Conservation (phyloP, 179 eudicot species). For the Beta corolliflora region DNA sequence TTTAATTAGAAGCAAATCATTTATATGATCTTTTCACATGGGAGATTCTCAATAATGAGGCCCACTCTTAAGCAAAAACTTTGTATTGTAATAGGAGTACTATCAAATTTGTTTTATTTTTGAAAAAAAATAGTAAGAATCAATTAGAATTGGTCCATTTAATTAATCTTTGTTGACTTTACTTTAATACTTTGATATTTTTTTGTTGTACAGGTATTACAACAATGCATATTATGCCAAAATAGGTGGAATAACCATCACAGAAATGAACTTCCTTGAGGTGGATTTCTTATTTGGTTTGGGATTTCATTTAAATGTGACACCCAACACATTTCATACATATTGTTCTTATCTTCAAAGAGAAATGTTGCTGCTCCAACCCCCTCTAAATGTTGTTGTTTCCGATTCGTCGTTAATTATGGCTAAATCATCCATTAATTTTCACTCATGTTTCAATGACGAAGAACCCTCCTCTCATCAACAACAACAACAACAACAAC, state of each 20-base stretch:
- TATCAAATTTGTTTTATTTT: background rate
- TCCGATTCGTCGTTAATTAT: conserved; percentile 32
- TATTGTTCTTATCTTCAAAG: conserved; percentile 59
- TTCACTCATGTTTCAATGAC: conserved; percentile 40
- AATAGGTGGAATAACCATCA: conserved; percentile 73
- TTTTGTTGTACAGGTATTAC: conserved; percentile 53
- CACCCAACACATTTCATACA: conserved; percentile 62
- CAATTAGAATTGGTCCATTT: background rate
- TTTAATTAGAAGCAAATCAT: conserved; percentile 19
- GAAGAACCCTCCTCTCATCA: conserved; percentile 42
- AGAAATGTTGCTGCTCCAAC: conserved; percentile 52
- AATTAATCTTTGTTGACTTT: conserved; percentile 19
- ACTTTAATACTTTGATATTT: background rate
- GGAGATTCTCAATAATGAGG: conserved; percentile 8
- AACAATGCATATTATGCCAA: conserved; percentile 81
- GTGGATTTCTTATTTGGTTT: conserved; percentile 72
- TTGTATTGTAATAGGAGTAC: background rate
- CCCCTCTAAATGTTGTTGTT: conserved; percentile 30
- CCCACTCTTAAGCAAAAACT: conserved; percentile 12
- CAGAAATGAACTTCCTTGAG: conserved; percentile 70
- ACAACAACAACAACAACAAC: conserved; percentile 39
- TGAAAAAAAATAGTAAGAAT: background rate
- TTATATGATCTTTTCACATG: conserved; percentile 38
- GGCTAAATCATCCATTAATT: conserved; percentile 30
- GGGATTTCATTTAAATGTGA: conserved; percentile 68